A percentile compares a stretch with the other conserved stretches of the same genome.
Conservation (phyloP, 2,329 filamentous ascomycete genomes). For the Talaromyces sp. region DNA sequence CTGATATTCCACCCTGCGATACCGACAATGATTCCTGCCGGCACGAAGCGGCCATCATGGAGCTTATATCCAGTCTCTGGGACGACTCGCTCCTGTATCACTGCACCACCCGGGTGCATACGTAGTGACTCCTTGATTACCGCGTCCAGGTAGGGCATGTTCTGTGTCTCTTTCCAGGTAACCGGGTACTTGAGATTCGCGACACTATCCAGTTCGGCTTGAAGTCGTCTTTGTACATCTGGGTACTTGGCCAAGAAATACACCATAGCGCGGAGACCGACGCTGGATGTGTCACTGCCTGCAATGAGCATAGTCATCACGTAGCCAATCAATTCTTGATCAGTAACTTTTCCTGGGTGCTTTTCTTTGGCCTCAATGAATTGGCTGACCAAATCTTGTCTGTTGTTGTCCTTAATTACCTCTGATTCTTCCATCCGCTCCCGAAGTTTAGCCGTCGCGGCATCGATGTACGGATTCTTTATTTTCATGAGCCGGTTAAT, state of each 20-base stretch:
- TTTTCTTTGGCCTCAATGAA: too few relatives aligned
- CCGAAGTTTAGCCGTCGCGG: background rate
- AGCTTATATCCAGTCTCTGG: conserved; percentile 36
- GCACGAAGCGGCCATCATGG: conserved; percentile 35
- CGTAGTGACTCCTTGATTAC: conserved; percentile 21
- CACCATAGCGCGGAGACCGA: conserved; percentile 11
- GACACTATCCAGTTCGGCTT: conserved; percentile 20
- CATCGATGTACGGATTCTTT: too few relatives aligned
- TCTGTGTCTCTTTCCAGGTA: conserved; percentile 14
- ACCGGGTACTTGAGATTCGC: conserved; percentile 10
- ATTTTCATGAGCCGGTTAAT: background rate
- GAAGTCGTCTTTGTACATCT: conserved; percentile 26
- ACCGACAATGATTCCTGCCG: conserved; percentile 44
- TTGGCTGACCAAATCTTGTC: too few relatives aligned
- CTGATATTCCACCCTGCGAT: conserved; percentile 40
- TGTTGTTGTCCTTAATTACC: too few relatives aligned
- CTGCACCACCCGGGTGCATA: conserved; percentile 32
- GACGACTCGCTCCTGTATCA: conserved; percentile 30
- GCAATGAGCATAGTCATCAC: conserved; percentile 7
- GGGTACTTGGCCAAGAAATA: conserved; percentile 15
- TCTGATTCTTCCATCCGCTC: too few relatives aligned
- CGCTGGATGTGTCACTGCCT: conserved; percentile 16
- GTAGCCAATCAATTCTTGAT: background rate
- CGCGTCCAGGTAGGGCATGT: conserved; percentile 23
- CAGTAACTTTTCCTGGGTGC: background rate